Evolutionary conservation across 2,329 filamentous ascomycete species (phyloP), one percentile per base, ranked within the genome.

Genomic region (Chlorencoelia australis): DNA sequence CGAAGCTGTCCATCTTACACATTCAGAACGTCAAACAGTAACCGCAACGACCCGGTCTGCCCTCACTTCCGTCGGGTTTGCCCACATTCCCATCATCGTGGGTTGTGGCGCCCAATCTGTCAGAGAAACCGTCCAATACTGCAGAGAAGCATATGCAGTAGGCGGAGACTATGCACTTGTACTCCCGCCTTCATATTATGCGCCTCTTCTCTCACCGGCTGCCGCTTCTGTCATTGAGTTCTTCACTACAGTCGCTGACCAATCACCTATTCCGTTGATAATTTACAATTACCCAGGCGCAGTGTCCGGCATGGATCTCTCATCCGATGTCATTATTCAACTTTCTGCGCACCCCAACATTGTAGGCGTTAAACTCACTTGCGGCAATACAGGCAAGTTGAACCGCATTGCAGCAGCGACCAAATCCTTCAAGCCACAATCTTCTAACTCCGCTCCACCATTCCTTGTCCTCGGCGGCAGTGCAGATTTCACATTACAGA

Each of bases 201-300:
- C 73, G 42, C 59, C 67, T 4, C 60, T 78, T 14, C 69, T 80
- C 49, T 68, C 49, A 3, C 53, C 78, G 40, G 66, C 70, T 32
- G 68, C 64, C 19, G 37, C 37, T 25, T 39, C 37, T 7, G 58
- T 82, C 24, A 59, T 70, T 32, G 64, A 68, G 30, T 80, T 74
- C 57, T 82, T 80, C 63, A 61, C 60, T 24, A 64, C 70, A 33
- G 72, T 77, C 10, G 73, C 71, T 5, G 61, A 91, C 57, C 69
- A 63, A 34, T 85, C 80, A 32, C 82, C 84, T 4, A 65, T 93
- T 11, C 84, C 85, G 15, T 59, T 94, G 41, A 70, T 93, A 46
- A 68, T 94, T 35, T 94, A 94, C 72, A 94, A 93, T 68, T 94
- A 91, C 65, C 87, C 86, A 1, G 85, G 84, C 37, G 86, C 84